A percentile compares a stretch with the other conserved stretches of the same genome.
Evolutionary conservation across 345 rosid genomes (phyloP).

Genomic region (Lumnitzera littorea): DNA sequence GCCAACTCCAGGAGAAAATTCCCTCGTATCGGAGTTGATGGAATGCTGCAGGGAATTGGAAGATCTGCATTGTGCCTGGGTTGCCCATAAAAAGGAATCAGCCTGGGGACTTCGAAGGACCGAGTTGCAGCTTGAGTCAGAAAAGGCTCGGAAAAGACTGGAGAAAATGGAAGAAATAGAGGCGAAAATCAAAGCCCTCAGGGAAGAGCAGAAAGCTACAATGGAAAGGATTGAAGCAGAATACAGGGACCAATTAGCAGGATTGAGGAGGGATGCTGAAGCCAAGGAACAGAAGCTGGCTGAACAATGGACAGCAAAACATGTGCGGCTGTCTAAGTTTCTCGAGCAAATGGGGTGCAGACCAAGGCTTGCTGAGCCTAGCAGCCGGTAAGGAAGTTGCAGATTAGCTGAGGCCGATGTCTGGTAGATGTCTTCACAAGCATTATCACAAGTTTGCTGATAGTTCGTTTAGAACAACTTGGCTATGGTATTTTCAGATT

Average conservation of each 20-base stretch:
- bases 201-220: slow-evolving; percentile 70
- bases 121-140: slow-evolving; percentile 89
- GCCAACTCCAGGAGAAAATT: slow-evolving; percentile 44
- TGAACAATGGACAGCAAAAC: slow-evolving; percentile 81
- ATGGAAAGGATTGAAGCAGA: slow-evolving; percentile 80
- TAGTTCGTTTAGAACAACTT: too few relatives aligned
- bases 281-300: slow-evolving; percentile 88
- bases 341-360: slow-evolving; percentile 76
- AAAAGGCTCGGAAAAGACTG: slow-evolving; percentile 63
- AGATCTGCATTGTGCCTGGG: slow-evolving; percentile 78
- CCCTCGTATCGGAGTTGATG: slow-evolving; percentile 54
- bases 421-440: too few relatives aligned
- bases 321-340: slow-evolving; percentile 61
- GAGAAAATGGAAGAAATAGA: slow-evolving; percentile 91
- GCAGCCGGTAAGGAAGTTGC: slow-evolving; percentile 24
- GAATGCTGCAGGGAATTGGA: slow-evolving; percentile 93
- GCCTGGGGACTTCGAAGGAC: slow-evolving; percentile 88
- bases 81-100: slow-evolving; percentile 86
- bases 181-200: slow-evolving; percentile 65
- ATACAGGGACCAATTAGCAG: slow-evolving; percentile 63
- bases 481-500: too few relatives aligned
- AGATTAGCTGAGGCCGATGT: too few relatives aligned
- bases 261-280: slow-evolving; percentile 74
- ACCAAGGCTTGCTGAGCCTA: slow-evolving; percentile 37
- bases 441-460: too few relatives aligned